These are phyloP conservation scores for Colletotrichum endophyticum DNA, from an alignment of 2,329 filamentous ascomycete genomes.

Conservation along the genomic window DNA sequence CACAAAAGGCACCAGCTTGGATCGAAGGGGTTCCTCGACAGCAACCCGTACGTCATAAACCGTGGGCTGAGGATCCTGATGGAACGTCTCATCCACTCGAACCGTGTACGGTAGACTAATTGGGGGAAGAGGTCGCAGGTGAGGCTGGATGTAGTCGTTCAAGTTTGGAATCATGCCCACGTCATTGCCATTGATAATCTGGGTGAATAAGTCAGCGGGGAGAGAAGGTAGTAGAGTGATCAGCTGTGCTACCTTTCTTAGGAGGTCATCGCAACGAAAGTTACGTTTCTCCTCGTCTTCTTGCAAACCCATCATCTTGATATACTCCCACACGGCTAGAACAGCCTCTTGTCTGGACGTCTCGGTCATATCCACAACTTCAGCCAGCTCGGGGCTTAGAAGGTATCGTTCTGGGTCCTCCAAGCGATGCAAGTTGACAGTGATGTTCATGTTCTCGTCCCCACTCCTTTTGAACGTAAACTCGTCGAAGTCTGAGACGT, in stretches of 20 bases:
- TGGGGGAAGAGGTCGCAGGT: slow-evolving; percentile 80
- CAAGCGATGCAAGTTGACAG: slow-evolving; percentile 83
- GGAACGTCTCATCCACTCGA: slow-evolving; percentile 85
- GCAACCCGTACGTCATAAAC: slow-evolving; percentile 89
- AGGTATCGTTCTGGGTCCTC: slow-evolving; percentile 86
- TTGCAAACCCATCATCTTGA: slow-evolving; percentile 82
- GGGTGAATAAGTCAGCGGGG: slow-evolving; percentile 4
- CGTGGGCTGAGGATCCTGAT: slow-evolving; percentile 76
- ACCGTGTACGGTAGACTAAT: slow-evolving; percentile 91
- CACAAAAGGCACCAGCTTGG: slow-evolving; percentile 68
- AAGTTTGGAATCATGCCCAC: slow-evolving; percentile 86
- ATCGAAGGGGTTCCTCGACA: slow-evolving; percentile 81
- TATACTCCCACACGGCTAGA: slow-evolving; percentile 95
- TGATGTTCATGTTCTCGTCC: slow-evolving; percentile 92
- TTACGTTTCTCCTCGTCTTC: slow-evolving; percentile 95
- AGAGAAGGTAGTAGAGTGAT: not conserved
- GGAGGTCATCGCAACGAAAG: slow-evolving; percentile 85
- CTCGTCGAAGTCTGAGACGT: slow-evolving; percentile 80
- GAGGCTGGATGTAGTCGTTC: slow-evolving; percentile 77
- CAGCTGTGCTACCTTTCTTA: slow-evolving; percentile 71
- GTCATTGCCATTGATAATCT: slow-evolving; percentile 78
- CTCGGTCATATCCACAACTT: slow-evolving; percentile 85
- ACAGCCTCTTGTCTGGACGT: slow-evolving; percentile 88
- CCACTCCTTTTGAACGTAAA: slow-evolving; percentile 90
- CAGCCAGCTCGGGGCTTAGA: slow-evolving; percentile 78